These are phyloP conservation scores for Physcia stellaris DNA, from an alignment of 495 filamentous ascomycete species.

Conservation along the genomic window DNA sequence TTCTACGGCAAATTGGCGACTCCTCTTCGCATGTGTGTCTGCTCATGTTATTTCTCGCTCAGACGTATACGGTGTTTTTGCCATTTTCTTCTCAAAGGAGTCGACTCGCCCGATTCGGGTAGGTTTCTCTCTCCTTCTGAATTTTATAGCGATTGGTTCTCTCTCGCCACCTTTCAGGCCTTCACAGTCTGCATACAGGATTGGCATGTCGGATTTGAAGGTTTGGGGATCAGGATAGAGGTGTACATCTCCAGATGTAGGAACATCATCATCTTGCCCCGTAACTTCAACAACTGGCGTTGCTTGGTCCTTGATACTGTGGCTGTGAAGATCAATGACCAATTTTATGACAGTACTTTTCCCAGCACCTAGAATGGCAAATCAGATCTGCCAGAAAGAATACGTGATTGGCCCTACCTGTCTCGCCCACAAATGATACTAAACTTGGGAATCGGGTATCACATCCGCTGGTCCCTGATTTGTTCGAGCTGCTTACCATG, in stretches of 20 bases:
- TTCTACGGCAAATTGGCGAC: slow-evolving; percentile 24
- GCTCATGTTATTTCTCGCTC: slow-evolving; percentile 10
- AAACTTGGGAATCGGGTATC: slow-evolving; percentile 7
- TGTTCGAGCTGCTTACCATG: not conserved
- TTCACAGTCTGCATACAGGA: slow-evolving; percentile 25
- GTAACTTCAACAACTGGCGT: slow-evolving; percentile 7
- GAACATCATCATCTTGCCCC: slow-evolving; percentile 9
- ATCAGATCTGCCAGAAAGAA: not conserved
- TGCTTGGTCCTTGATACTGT: not conserved
- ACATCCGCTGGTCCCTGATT: not conserved
- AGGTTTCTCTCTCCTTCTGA: slow-evolving; percentile 4
- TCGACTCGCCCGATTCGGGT: not conserved
- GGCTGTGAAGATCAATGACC: slow-evolving; percentile 23
- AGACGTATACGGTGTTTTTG: slow-evolving; percentile 3
- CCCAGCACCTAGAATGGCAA: slow-evolving; percentile 22
- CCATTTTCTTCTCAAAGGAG: slow-evolving; percentile 2
- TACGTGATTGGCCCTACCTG: too few relatives aligned
- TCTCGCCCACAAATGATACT: slow-evolving; percentile 29
- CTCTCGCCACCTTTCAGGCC: slow-evolving; percentile 20
- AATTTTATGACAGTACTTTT: slow-evolving; percentile 47
- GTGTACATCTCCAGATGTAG: slow-evolving; percentile 23
- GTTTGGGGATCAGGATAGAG: slow-evolving; percentile 19
- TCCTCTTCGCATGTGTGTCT: slow-evolving; percentile 3
- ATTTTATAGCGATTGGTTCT: slow-evolving; percentile 12
- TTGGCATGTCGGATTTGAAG: slow-evolving; percentile 5